phyloP scores from a whole-genome alignment of 192 early-diverging fungal genomes.

The Backusella mclennaniae region DNA sequence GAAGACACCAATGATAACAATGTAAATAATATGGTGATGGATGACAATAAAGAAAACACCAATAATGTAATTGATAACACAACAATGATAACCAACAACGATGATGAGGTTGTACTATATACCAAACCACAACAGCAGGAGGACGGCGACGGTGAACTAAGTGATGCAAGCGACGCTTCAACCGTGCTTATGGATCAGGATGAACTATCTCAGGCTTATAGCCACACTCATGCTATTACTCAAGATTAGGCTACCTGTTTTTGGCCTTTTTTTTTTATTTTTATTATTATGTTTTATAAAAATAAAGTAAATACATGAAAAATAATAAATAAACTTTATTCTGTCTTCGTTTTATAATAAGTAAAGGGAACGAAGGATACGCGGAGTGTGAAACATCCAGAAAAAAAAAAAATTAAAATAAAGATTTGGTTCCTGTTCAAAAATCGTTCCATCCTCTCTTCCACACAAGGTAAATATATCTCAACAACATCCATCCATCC shows the following conservation, averaged over 20 bases:
- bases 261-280: neutral
- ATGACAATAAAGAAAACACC: neutral
- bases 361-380: no score
- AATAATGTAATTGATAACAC: neutral
- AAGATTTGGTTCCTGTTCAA: neutral
- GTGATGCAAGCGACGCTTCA: slow-evolving; percentile 16
- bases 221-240: neutral
- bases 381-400: neutral
- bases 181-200: slow-evolving; percentile 12
- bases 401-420: neutral
- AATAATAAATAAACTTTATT: neutral
- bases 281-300: neutral
- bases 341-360: no score
- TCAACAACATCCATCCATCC: neutral
- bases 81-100: neutral
- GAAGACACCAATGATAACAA: neutral
- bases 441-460: neutral
- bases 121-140: neutral
- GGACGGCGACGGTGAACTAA: slow-evolving; percentile 18
- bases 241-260: neutral
- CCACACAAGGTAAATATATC: neutral
- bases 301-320: neutral
- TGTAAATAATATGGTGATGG: neutral
- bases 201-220: neutral
- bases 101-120: neutral